Conservation (phyloP, 495 filamentous ascomycete species). For the Neurospora sp. region DNA sequence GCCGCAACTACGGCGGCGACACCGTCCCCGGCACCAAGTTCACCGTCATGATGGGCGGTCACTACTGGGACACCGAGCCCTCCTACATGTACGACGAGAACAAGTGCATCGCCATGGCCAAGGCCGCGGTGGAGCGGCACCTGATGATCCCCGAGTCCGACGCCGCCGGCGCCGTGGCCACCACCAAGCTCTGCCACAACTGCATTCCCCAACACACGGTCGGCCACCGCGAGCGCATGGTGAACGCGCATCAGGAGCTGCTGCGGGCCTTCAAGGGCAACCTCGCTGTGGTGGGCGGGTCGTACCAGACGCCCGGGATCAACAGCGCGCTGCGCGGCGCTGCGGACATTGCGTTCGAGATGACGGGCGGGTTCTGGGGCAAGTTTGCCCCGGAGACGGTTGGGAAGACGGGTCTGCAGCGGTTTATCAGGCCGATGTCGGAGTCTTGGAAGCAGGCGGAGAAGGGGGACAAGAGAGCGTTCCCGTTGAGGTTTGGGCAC, state of each 20-base stretch:
- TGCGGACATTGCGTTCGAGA: slow-evolving; percentile 22
- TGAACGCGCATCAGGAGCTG: slow-evolving; percentile 44
- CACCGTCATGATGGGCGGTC: slow-evolving; percentile 91
- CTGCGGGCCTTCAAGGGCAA: slow-evolving; percentile 46
- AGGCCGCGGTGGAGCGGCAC: slow-evolving; percentile 58
- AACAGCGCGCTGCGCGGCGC: slow-evolving; percentile 29
- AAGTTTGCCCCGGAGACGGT: slow-evolving; percentile 6
- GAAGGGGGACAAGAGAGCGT: not conserved
- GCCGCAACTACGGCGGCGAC: slow-evolving; percentile 29
- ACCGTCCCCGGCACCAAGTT: slow-evolving; percentile 68
- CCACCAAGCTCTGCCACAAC: slow-evolving; percentile 55
- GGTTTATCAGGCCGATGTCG: slow-evolving; percentile 9
- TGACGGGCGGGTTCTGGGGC: slow-evolving; percentile 8
- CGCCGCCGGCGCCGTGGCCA: slow-evolving; percentile 43
- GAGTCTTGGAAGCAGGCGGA: not conserved
- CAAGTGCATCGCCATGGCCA: slow-evolving; percentile 58
- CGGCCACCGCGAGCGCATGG: slow-evolving; percentile 60
- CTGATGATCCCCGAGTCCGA: slow-evolving; percentile 45
- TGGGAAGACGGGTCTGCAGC: slow-evolving; percentile 26
- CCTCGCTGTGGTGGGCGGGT: slow-evolving; percentile 69
- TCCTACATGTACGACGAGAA: slow-evolving; percentile 49
- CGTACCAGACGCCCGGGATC: slow-evolving; percentile 46
- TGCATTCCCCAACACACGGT: slow-evolving; percentile 88
- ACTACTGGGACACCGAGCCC: slow-evolving; percentile 64
- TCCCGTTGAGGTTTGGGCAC: not conserved